phyloP scores from a whole-genome alignment of 2,329 filamentous ascomycete species.

The Aspergillus glaucus region DNA sequence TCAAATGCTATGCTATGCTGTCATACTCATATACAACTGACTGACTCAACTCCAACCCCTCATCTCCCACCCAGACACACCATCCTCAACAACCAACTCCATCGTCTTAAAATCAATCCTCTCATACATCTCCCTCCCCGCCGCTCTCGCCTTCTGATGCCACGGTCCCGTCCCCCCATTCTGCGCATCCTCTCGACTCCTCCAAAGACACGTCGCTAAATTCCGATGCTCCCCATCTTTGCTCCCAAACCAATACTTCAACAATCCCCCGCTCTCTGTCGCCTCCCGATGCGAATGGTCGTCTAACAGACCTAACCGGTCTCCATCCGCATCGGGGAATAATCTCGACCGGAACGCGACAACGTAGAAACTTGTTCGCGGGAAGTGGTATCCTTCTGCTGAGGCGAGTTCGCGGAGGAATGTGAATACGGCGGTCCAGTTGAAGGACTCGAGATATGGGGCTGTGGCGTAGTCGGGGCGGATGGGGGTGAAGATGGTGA shows the following conservation, averaged over 20 bases:
- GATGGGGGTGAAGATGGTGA: slow-evolving; percentile 58
- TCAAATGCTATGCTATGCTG: not conserved
- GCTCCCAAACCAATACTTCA: slow-evolving; percentile 91
- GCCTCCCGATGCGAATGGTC: slow-evolving; percentile 75
- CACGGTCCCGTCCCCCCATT: slow-evolving; percentile 53
- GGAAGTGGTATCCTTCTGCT: slow-evolving; percentile 50
- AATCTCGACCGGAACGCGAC: slow-evolving; percentile 77
- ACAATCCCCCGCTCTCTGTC: slow-evolving; percentile 67
- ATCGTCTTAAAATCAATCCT: slow-evolving; percentile 62
- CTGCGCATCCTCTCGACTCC: slow-evolving; percentile 55
- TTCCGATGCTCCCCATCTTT: slow-evolving; percentile 66
- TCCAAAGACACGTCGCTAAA: slow-evolving; percentile 71
- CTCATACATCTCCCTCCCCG: slow-evolving; percentile 48
- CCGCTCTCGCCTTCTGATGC: slow-evolving; percentile 48
- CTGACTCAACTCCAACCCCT: slow-evolving; percentile 44
- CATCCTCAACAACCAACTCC: slow-evolving; percentile 61
- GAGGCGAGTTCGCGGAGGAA: slow-evolving; percentile 50
- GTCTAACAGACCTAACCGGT: slow-evolving; percentile 66
- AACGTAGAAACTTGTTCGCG: slow-evolving; percentile 65
- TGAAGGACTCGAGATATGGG: slow-evolving; percentile 67
- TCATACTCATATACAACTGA: too few relatives aligned
- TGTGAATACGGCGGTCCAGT: slow-evolving; percentile 62
- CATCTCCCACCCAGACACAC: slow-evolving; percentile 49
- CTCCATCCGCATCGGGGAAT: slow-evolving; percentile 59
- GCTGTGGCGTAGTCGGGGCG: slow-evolving; percentile 70